phyloP scores from a whole-genome alignment of 768 basidiomycete genomes.

The Solioccasus polychromus region DNA sequence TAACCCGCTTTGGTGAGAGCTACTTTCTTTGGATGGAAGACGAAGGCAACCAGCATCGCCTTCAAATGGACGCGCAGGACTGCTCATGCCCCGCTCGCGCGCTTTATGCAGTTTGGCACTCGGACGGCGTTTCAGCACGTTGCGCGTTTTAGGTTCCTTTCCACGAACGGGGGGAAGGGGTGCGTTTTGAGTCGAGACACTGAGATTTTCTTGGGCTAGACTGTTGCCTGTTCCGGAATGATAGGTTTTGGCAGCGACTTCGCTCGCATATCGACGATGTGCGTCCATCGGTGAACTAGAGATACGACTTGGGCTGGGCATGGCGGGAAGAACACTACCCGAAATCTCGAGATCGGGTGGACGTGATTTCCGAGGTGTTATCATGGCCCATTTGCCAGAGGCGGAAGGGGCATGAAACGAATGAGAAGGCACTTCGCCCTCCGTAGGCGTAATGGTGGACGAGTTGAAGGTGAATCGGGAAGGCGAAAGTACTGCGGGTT shows the following conservation, averaged over 20 bases:
- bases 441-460: conserved; percentile 3
- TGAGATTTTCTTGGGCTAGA: conserved; percentile 15
- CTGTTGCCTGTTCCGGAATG: background rate
- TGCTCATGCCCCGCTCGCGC: conserved; percentile 13
- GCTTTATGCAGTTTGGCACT: conserved; percentile 23
- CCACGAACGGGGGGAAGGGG: background rate
- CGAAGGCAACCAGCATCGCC: background rate
- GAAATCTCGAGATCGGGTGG: conserved; percentile 25
- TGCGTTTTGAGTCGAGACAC: conserved; percentile 4
- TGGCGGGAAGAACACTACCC: conserved; percentile 1
- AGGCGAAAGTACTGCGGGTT: conserved; percentile 25
- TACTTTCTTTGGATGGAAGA: background rate
- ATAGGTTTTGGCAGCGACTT: conserved; percentile 8
- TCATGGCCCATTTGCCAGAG: conserved; percentile 11
- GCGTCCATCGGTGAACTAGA: conserved; percentile 5
- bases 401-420: conserved; percentile 8
- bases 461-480: conserved; percentile 24
- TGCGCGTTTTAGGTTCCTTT: conserved; percentile 23
- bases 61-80: background rate
- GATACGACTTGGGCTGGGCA: background rate
- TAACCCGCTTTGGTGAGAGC: background rate
- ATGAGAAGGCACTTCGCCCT: conserved; percentile 6
- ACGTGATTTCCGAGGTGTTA: conserved; percentile 20
- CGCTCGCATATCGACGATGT: conserved; percentile 22
- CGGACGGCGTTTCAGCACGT: conserved; percentile 32